phyloP scores from a whole-genome alignment of 2,329 filamentous ascomycete genomes.

The Hypomyces rosellus region DNA sequence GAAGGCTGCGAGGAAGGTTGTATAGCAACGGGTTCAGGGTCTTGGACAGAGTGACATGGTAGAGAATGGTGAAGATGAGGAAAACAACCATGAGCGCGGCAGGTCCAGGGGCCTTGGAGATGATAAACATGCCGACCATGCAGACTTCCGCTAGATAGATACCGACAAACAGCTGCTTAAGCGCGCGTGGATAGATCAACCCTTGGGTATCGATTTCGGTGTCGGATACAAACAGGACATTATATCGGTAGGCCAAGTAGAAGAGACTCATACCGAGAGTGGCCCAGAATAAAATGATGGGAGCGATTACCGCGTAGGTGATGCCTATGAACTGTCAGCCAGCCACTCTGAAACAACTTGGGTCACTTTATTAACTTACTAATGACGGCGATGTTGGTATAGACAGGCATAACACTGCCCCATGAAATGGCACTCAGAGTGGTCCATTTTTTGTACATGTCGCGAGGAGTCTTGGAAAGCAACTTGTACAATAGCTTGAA shows the following conservation, averaged over 20 bases:
- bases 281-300: constrained; percentile 74
- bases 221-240: constrained; percentile 75
- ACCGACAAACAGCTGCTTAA: constrained; percentile 79
- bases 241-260: constrained; percentile 82
- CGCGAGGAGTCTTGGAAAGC: constrained; percentile 69
- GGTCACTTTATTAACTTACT: constrained; percentile 32
- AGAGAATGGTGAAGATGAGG: constrained; percentile 68
- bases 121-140: constrained; percentile 73
- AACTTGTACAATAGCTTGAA: constrained; percentile 63
- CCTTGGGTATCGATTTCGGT: constrained; percentile 81
- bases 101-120: constrained; percentile 61
- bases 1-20: constrained; percentile 59
- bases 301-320: constrained; percentile 77
- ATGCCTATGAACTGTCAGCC: constrained; percentile 41
- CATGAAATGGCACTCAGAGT: constrained; percentile 63
- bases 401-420: constrained; percentile 70
- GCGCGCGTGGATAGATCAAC: constrained; percentile 76
- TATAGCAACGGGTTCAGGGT: constrained; percentile 66
- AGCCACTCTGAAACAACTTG: background rate
- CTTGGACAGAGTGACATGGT: constrained; percentile 64
- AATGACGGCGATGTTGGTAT: constrained; percentile 68
- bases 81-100: constrained; percentile 69
- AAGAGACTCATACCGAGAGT: constrained; percentile 70
- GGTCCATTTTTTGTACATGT: constrained; percentile 70
- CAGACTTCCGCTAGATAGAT: constrained; percentile 76